Percentiles rank a stretch among this genome's conserved stretches.
phyloP scores from a whole-genome alignment of 805 yeast genomes.

The Lachancea meyersii region DNA sequence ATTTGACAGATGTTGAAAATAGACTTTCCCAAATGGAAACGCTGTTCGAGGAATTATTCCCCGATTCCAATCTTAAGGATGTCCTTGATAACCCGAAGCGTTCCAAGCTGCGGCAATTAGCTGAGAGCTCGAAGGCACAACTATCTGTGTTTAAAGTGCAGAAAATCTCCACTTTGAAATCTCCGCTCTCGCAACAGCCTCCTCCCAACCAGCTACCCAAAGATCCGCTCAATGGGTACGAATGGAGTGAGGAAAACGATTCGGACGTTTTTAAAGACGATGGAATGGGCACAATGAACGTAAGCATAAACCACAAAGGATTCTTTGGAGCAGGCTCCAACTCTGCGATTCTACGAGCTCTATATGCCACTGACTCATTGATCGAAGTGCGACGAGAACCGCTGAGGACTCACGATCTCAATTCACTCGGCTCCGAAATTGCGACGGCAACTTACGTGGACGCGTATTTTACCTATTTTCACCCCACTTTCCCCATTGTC shows the following conservation, averaged over 20 bases:
- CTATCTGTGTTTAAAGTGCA: neutral
- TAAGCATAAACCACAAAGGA: slow-evolving; percentile 49
- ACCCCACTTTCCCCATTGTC: slow-evolving; percentile 55
- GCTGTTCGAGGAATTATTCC: slow-evolving; percentile 39
- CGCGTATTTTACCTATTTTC: slow-evolving; percentile 53
- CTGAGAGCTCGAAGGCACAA: neutral
- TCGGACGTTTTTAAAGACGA: slow-evolving; percentile 31
- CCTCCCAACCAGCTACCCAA: slow-evolving; percentile 37
- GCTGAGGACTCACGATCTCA: neutral
- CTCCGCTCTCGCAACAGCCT: slow-evolving; percentile 8
- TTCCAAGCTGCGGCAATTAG: neutral
- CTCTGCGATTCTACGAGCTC: slow-evolving; percentile 46
- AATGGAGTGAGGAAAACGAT: slow-evolving; percentile 51
- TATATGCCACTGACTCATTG: slow-evolving; percentile 15
- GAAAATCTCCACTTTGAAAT: neutral
- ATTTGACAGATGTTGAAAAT: slow-evolving; percentile 69
- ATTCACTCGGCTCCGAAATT: slow-evolving; percentile 10
- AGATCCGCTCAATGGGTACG: slow-evolving; percentile 47
- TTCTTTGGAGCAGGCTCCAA: slow-evolving; percentile 62
- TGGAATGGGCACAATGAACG: slow-evolving; percentile 60
- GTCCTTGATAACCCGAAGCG: slow-evolving; percentile 17
- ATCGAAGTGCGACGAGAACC: neutral
- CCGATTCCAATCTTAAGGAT: slow-evolving; percentile 42
- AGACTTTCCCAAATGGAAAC: slow-evolving; percentile 43
- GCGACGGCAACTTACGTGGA: slow-evolving; percentile 34